Conservation (phyloP, 2,329 filamentous ascomycete genomes). For the Monilinia laxa region DNA sequence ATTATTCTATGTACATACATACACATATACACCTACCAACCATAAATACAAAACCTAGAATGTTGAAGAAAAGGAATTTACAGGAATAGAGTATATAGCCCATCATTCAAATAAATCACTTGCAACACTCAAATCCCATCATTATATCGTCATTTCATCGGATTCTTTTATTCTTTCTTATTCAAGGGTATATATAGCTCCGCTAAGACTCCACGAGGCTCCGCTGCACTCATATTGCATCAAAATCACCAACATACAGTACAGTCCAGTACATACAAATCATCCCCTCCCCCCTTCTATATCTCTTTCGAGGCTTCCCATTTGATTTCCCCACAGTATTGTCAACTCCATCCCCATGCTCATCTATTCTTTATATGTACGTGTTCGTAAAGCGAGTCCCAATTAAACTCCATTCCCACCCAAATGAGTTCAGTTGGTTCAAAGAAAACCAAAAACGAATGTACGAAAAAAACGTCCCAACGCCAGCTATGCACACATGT, state of each 20-base stretch:
- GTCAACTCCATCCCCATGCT: neutral
- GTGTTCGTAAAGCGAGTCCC: neutral
- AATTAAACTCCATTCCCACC: constrained; percentile 1
- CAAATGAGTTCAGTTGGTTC: neutral
- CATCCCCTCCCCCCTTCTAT: neutral
- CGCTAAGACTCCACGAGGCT: neutral
- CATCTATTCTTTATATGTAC: constrained; percentile 1
- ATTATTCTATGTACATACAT: too few species aligned
- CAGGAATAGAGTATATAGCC: too few species aligned
- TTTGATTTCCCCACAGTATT: neutral
- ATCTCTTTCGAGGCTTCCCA: neutral
- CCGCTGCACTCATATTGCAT: neutral
- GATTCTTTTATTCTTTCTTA: neutral
- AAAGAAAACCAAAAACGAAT: neutral
- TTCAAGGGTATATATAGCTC: neutral
- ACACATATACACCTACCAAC: too few species aligned
- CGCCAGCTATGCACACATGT: constrained; percentile 17
- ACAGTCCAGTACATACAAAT: neutral
- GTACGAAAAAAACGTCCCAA: constrained; percentile 9
- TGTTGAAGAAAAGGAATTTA: too few species aligned
- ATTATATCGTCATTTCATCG: neutral
- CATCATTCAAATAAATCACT: too few species aligned
- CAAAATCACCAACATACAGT: neutral
- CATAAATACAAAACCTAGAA: too few species aligned
- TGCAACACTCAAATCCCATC: too few species aligned